These are phyloP conservation scores for Cylindrodendrum hubeiense DNA, from an alignment of 2,329 filamentous ascomycete genomes.

Conservation along the genomic window DNA sequence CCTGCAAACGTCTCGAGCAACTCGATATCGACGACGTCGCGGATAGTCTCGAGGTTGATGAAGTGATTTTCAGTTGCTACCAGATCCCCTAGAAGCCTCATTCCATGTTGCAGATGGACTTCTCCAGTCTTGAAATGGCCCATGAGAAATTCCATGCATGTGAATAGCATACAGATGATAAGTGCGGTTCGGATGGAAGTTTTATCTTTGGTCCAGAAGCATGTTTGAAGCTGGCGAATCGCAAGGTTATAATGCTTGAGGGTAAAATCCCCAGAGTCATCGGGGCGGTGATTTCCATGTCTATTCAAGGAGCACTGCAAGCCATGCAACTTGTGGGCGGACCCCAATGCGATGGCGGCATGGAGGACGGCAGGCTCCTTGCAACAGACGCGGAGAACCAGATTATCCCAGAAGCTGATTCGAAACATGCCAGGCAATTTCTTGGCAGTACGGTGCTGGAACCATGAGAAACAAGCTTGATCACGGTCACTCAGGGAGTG, in stretches of 20 bases:
- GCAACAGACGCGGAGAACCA: conserved; percentile 1
- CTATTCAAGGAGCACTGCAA: not conserved
- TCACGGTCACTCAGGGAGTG: not conserved
- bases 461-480: not conserved
- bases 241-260: conserved; percentile 8
- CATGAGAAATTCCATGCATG: not conserved
- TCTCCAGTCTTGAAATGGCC: conserved; percentile 8
- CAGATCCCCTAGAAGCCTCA: not conserved
- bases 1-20: not conserved
- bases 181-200: not conserved
- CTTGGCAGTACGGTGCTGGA: not conserved
- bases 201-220: not conserved
- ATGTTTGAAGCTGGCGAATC: conserved; percentile 6
- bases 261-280: not conserved
- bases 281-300: no score
- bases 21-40: not conserved
- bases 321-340: not conserved
- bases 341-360: conserved; percentile 5
- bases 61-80: not conserved
- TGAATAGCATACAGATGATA: conserved; percentile 7
- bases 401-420: not conserved
- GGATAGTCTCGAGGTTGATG: not conserved
- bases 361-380: conserved; percentile 9
- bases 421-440: conserved; percentile 8
- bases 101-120: conserved; percentile 5